Evolutionary conservation across 805 yeast genomes (phyloP).

Genomic region (Sugiyamaella americana): DNA sequence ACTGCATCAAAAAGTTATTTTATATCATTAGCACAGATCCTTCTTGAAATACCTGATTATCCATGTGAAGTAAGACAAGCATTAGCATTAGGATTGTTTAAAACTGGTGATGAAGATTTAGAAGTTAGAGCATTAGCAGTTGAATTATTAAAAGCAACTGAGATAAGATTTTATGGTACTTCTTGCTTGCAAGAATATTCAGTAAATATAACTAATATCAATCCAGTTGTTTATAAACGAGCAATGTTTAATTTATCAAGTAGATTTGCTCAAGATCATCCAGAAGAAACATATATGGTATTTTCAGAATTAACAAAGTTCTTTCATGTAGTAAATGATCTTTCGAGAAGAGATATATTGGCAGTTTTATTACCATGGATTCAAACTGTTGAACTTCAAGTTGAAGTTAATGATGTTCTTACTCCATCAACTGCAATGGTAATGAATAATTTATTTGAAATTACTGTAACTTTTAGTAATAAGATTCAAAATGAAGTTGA

Average conservation of each 20-base stretch:
- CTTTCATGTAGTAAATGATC: constrained; percentile 53
- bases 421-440: constrained; percentile 54
- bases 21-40: constrained; percentile 59
- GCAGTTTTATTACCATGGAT: constrained; percentile 88
- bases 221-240: constrained; percentile 79
- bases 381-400: constrained; percentile 65
- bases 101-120: constrained; percentile 66
- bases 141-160: constrained; percentile 60
- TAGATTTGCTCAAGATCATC: constrained; percentile 53
- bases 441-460: constrained; percentile 71
- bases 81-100: constrained; percentile 68
- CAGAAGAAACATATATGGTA: constrained; percentile 55
- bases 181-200: constrained; percentile 51
- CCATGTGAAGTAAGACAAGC: constrained; percentile 57
- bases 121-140: constrained; percentile 70
- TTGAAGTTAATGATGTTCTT: constrained; percentile 31
- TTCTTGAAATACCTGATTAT: constrained; percentile 44
- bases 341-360: constrained; percentile 68
- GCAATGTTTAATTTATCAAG: constrained; percentile 76
- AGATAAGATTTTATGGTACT: constrained; percentile 50
- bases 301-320: constrained; percentile 68
- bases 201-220: constrained; percentile 65
- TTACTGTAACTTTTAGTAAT: constrained; percentile 72
- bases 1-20: constrained; percentile 66
- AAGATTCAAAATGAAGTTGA: constrained; percentile 81